Percentiles rank a stretch among this genome's conserved stretches.
These are phyloP conservation scores for Peronospora belbahrii DNA, from an alignment of 352 stramenopile species.

Conservation along the genomic window DNA sequence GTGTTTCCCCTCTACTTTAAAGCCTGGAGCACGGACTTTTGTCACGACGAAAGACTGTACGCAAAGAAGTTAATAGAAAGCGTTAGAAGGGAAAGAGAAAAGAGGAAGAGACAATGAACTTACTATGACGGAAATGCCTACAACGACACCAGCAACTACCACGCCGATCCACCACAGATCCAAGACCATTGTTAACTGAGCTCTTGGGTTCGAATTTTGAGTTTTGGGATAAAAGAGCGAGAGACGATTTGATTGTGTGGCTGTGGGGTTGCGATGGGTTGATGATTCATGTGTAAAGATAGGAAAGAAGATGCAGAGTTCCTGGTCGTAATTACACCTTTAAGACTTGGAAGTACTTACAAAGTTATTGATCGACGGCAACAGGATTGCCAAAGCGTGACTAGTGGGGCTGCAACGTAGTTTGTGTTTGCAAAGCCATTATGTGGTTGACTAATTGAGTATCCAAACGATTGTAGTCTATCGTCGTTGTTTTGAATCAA, in stretches of 20 bases:
- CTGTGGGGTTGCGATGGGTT: too few relatives aligned
- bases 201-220: background rate
- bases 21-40: slow-evolving; percentile 55
- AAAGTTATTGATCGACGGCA: too few relatives aligned
- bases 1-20: slow-evolving; percentile 73
- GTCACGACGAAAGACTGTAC: slow-evolving; percentile 52
- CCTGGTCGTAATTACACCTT: too few relatives aligned
- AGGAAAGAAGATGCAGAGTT: too few relatives aligned
- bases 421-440: too few relatives aligned
- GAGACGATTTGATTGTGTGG: background rate
- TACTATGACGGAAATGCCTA: slow-evolving; percentile 49
- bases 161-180: slow-evolving; percentile 45
- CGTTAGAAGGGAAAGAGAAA: background rate
- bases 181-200: slow-evolving; percentile 17
- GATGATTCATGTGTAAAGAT: too few relatives aligned
- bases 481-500: too few relatives aligned
- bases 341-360: too few relatives aligned
- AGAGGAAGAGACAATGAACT: background rate
- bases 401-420: too few relatives aligned
- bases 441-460: too few relatives aligned
- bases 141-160: slow-evolving; percentile 31
- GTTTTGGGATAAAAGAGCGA: background rate
- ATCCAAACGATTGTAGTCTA: too few relatives aligned
- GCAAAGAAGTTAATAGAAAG: slow-evolving; percentile 1
- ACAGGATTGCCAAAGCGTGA: too few relatives aligned